These are phyloP conservation scores for Coriaria nepalensis DNA, from an alignment of 306 rosid species.

Conservation along the genomic window DNA sequence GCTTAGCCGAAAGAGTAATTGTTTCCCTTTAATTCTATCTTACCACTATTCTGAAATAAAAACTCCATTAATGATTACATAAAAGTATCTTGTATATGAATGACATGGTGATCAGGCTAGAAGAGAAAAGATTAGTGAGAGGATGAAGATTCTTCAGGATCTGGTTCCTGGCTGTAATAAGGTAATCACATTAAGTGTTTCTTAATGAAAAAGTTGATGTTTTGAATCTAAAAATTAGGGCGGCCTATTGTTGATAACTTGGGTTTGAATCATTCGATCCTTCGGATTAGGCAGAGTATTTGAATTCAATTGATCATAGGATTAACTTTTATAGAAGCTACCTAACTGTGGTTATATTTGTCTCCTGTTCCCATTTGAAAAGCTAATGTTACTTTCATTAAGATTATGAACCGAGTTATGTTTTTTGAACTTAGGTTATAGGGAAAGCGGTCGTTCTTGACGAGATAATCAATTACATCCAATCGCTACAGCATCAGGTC, in stretches of 20 bases:
- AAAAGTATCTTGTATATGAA: slow-evolving; percentile 2
- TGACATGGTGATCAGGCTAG: slow-evolving; percentile 56
- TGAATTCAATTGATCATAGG: too few species aligned
- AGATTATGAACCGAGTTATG: slow-evolving; percentile 1
- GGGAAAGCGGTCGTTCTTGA: slow-evolving; percentile 92
- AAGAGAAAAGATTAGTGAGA: slow-evolving; percentile 89
- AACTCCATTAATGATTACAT: too few species aligned
- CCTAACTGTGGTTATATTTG: neutral
- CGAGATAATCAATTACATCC: slow-evolving; percentile 90
- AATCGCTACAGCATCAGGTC: slow-evolving; percentile 79
- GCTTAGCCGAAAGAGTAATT: slow-evolving; percentile 84
- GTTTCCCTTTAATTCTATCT: neutral
- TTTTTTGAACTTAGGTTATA: slow-evolving; percentile 47
- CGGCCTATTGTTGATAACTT: too few species aligned
- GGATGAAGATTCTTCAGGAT: slow-evolving; percentile 92
- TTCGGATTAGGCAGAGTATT: too few species aligned
- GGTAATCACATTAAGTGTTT: slow-evolving; percentile 25
- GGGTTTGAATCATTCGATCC: too few species aligned
- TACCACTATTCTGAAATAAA: too few species aligned
- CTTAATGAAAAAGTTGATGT: too few species aligned
- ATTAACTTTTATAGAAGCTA: too few species aligned
- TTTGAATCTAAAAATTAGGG: too few species aligned
- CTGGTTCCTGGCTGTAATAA: slow-evolving; percentile 92
- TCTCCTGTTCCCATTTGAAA: slow-evolving; percentile 3
- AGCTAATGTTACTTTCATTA: slow-evolving; percentile 7